phyloP scores from a whole-genome alignment of 2,329 filamentous ascomycete genomes.

The Trichophyton mentagrophytes region DNA sequence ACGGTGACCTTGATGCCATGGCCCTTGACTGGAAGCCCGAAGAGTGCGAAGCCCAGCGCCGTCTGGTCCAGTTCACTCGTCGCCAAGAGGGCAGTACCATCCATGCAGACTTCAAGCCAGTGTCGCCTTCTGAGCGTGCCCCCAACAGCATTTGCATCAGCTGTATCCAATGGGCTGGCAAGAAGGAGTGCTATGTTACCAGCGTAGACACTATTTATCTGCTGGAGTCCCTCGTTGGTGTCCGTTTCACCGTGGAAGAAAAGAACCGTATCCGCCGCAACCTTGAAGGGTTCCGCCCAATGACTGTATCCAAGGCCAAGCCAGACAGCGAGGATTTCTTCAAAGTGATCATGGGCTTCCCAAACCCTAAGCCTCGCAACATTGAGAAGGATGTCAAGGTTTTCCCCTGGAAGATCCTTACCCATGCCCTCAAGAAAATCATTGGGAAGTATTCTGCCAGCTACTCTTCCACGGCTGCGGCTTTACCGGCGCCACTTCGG shows the following conservation, averaged over 20 bases:
- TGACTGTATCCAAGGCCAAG: constrained; percentile 89
- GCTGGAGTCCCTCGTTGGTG: constrained; percentile 78
- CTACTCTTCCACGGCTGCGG: constrained; percentile 51
- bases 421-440: constrained; percentile 86
- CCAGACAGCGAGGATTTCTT: constrained; percentile 92
- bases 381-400: constrained; percentile 99
- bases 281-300: constrained; percentile 80
- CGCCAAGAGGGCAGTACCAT: constrained; percentile 72
- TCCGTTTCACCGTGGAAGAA: constrained; percentile 86
- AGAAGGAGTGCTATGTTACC: constrained; percentile 80
- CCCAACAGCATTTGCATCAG: constrained; percentile 86
- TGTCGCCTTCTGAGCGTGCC: constrained; percentile 64
- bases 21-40: constrained; percentile 68
- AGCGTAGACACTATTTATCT: constrained; percentile 94
- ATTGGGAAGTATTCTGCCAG: constrained; percentile 85
- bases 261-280: constrained; percentile 97
- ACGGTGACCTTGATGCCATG: constrained; percentile 77
- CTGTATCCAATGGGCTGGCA: constrained; percentile 95
- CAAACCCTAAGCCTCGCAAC: constrained; percentile 85
- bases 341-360: constrained; percentile 97
- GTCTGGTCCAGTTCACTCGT: constrained; percentile 80
- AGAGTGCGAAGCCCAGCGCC: constrained; percentile 64
- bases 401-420: constrained; percentile 87
- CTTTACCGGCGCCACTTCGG: constrained; percentile 28
- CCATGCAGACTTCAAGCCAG: constrained; percentile 63